Conservation (phyloP, 2,329 filamentous ascomycete genomes). For the Furcasterigmium sp. region DNA sequence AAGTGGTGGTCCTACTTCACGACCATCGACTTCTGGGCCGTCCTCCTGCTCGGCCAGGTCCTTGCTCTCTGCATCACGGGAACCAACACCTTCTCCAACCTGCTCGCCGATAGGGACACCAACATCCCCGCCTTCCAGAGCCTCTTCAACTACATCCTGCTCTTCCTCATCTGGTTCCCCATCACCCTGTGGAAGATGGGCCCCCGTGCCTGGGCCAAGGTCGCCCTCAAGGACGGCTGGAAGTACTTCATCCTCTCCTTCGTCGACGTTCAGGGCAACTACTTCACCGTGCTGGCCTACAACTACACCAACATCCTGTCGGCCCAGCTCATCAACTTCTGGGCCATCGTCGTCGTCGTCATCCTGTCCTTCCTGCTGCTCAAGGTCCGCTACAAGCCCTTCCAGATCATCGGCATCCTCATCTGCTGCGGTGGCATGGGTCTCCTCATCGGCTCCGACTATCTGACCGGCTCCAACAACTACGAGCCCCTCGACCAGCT, state of each 20-base stretch:
- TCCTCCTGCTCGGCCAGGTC: slow-evolving; percentile 75
- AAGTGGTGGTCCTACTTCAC: slow-evolving; percentile 70
- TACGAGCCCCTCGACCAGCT: slow-evolving; percentile 65
- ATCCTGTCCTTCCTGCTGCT: slow-evolving; percentile 77
- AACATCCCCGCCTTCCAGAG: slow-evolving; percentile 94
- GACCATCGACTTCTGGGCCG: slow-evolving; percentile 83
- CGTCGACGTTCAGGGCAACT: slow-evolving; percentile 94
- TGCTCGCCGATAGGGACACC: slow-evolving; percentile 62
- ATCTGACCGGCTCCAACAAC: slow-evolving; percentile 71
- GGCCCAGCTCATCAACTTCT: slow-evolving; percentile 96
- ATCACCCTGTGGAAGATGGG: slow-evolving; percentile 79
- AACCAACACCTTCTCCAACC: slow-evolving; percentile 83
- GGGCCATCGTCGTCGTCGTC: slow-evolving; percentile 93
- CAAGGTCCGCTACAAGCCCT: slow-evolving; percentile 80
- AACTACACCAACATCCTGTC: slow-evolving; percentile 87
- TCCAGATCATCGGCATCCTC: slow-evolving; percentile 82
- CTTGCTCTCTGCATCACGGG: slow-evolving; percentile 85
- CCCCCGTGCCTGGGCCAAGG: slow-evolving; percentile 58
- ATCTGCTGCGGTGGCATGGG: slow-evolving; percentile 89
- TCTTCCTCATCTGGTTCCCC: slow-evolving; percentile 76
- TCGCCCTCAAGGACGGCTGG: slow-evolving; percentile 74
- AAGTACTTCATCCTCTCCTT: slow-evolving; percentile 91
- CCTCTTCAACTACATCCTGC: slow-evolving; percentile 87
- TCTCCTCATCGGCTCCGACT: slow-evolving; percentile 79
- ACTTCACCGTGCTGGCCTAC: slow-evolving; percentile 95